A percentile compares a stretch with the other conserved stretches of the same genome.
These are phyloP conservation scores for Oryza meridionalis DNA, from an alignment of 176 grass and related monocot species.

Conservation along the genomic window DNA sequence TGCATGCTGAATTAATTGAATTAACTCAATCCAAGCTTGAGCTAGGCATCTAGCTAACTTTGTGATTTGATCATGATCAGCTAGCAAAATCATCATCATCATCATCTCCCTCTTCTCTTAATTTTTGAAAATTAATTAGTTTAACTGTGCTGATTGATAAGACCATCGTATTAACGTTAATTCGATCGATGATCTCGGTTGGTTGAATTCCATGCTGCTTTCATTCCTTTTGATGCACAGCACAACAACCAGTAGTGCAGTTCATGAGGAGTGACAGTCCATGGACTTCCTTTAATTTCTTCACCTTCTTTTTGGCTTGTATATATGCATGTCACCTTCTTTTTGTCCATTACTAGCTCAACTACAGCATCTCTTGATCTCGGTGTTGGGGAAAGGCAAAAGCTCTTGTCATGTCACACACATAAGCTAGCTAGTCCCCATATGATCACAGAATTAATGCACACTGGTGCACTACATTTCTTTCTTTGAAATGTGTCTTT, in stretches of 20 bases:
- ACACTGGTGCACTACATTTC: background rate
- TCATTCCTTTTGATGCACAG: constrained; percentile 15
- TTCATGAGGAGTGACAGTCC: too few relatives aligned
- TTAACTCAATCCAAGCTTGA: background rate
- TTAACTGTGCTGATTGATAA: background rate
- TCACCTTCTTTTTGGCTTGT: background rate
- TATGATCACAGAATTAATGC: background rate
- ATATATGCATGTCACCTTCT: background rate
- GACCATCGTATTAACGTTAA: background rate
- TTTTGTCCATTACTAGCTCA: constrained; percentile 14
- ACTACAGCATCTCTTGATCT: background rate
- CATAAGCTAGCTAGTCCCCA: background rate
- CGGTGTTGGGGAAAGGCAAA: background rate
- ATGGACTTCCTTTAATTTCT: constrained; percentile 3
- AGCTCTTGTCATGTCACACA: background rate
- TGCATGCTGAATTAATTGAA: background rate
- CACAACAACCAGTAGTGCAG: background rate
- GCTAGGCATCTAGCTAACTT: background rate
- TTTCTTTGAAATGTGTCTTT: background rate
- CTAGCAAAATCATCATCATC: background rate
- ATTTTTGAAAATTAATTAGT: background rate
- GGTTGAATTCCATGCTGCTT: background rate
- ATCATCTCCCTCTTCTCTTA: background rate
- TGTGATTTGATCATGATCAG: constrained; percentile 11
- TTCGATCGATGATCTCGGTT: background rate